Base-by-base conservation (phyloP, 2,329 filamentous ascomycete genomes). In the Aspergillus amoenus region DNA sequence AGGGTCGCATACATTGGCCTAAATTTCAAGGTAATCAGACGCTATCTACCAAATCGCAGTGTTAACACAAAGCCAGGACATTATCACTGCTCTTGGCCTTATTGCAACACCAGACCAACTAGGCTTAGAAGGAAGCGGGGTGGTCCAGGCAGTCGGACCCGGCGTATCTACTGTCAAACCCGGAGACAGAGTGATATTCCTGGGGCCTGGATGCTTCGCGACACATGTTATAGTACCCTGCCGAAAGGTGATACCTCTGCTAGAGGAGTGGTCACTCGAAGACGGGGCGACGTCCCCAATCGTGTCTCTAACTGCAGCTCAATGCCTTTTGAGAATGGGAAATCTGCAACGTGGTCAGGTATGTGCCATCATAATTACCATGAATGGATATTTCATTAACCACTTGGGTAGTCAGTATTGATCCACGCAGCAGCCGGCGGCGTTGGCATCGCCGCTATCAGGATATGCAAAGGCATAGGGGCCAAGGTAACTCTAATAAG, bases 81-180 rank as follows among this genome's bases (percentile, higher is more conserved):
- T 48, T 58, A 62, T 40, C 51, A 64, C 13, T 30, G 43, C 3
- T 57, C 17, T 69, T 4, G 50, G 49, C 3, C n/a, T 77, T 55
- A 70, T 78, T 34, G 77, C 76, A 21, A 76, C 64, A 70, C 42
- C 42, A 13, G 49, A 51, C 13, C 51, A 45, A 41, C 39, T 52
- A 18, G 52, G 52, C n/a, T 48, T 52, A 64, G 67, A 61, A 39
- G 47, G 59, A 7, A 52, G 49, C 21, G 60, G 60, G 0, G 27
- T 59, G 11, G 46, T 63, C 2, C 21, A 42, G n/a, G 22, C 37
- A 1, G 59, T 63, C 2, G 59, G 59, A 1, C 21, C 55, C 4
- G 40, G 41, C 7, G 57, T 61, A 2, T 42, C 51, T 2, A 30
- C 39, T 2, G 7, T 63, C 18, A 37, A 34, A 0, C 24, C 42